Base-by-base conservation (phyloP, 2,329 filamentous ascomycete species). In the Macrophomina pseudophaseolina region DNA sequence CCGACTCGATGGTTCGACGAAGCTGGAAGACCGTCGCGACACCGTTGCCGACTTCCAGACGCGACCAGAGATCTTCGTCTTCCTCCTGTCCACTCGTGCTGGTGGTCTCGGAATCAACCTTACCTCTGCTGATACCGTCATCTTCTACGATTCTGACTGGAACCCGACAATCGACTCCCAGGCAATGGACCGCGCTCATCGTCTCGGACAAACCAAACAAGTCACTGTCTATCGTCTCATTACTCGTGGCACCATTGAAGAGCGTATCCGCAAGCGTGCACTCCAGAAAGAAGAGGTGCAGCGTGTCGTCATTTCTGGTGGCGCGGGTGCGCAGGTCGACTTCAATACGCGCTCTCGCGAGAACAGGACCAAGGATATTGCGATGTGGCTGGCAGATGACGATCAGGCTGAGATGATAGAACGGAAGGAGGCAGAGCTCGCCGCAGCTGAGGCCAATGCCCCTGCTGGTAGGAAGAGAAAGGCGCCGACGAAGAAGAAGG, bases 101-200 rank as follows among this genome's bases (percentile, higher is more conserved):
- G 95, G 95, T 87, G 95, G 95, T 84, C 86, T 99, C 23, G 95
- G 95, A 82, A 99, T 99, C 85, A 99, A 99, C 76, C 83, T 99
- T 71, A 98, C 95, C 5, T 91, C 92, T 63, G 95, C 95, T 23
- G 95, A 99, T 78, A 99, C 95, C 0, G 95, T 99, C 80, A 98
- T 99, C 80, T 99, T 99, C 83, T 99, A 99, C 85, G 95, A 99
- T 78, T 97, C 93, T 11, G 95, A 99, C 79, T 99, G 95, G 95
- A 99, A 99, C 78, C 95, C 95, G 0, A 98, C 95, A 3, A 98
- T 98, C 74, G 95, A 99, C 78, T 97, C 92, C 64, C 95, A 99
- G 79, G 95, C 95, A 80, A 98, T 98, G 95, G 95, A 99, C 80
- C 91, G 95, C 79, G 95, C 95, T 12, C 95, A 99, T 87, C 92